Percentiles rank a stretch among this genome's conserved stretches.
phyloP scores from a whole-genome alignment of 441 rosid species.

The Populus hybrid region DNA sequence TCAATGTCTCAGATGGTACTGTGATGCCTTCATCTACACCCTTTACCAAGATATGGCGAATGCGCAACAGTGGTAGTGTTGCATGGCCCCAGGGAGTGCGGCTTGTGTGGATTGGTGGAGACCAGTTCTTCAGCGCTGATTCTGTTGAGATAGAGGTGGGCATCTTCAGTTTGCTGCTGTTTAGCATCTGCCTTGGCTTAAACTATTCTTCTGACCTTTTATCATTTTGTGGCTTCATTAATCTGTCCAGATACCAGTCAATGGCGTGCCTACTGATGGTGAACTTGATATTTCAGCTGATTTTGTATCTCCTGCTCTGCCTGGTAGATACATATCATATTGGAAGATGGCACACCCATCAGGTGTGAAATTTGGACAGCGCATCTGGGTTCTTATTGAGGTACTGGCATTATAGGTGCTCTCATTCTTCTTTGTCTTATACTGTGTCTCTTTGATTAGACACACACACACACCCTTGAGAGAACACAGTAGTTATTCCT shows the following conservation, averaged over 20 bases:
- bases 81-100: conserved; percentile 64
- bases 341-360: conserved; percentile 81
- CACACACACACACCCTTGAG: not conserved
- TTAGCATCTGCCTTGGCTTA: not conserved
- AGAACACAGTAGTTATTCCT: not conserved
- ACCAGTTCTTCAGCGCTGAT: conserved; percentile 40
- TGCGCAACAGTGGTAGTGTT: conserved; percentile 70
- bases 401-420: conserved; percentile 30
- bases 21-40: conserved; percentile 63
- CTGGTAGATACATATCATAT: conserved; percentile 82
- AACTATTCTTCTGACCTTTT: not conserved
- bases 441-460: not conserved
- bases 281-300: conserved; percentile 76
- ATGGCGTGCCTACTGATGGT: conserved; percentile 58
- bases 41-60: conserved; percentile 92
- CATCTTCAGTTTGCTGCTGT: not conserved
- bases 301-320: conserved; percentile 62
- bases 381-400: conserved; percentile 86
- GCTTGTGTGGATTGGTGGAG: conserved; percentile 82
- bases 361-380: conserved; percentile 81
- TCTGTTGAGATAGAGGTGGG: conserved; percentile 57
- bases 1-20: conserved; percentile 79
- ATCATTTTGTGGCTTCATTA: not conserved
- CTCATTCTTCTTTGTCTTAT: not conserved
- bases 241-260: conserved; percentile 54